Evolutionary conservation across 2,329 filamentous ascomycete species (phyloP).

Genomic region (Helotiales sp.): DNA sequence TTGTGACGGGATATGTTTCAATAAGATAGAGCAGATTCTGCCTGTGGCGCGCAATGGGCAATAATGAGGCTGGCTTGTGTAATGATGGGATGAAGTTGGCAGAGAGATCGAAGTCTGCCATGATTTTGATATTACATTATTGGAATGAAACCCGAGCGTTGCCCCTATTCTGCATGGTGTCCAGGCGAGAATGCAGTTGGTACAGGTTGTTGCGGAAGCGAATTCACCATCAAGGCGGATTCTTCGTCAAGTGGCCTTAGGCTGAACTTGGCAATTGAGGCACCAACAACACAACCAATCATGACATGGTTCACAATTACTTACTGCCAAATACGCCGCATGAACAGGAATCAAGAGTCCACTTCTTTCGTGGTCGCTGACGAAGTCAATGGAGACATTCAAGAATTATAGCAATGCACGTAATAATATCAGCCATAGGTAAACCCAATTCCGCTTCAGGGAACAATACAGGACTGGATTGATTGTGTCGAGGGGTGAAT

Average conservation of each 20-base stretch:
- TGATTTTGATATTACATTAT: slow-evolving; percentile 24
- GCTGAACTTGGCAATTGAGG: not conserved
- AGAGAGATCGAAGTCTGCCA: slow-evolving; percentile 54
- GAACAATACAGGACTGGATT: too few species aligned
- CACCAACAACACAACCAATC: not conserved
- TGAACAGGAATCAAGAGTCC: not conserved
- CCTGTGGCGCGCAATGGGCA: slow-evolving; percentile 85
- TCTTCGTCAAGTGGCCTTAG: not conserved
- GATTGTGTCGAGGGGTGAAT: not conserved
- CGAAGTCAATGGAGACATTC: not conserved
- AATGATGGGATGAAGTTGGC: slow-evolving; percentile 73
- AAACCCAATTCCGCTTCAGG: not conserved
- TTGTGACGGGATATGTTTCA: slow-evolving; percentile 80
- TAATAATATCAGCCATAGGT: not conserved
- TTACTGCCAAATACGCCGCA: not conserved
- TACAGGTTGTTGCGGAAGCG: too few species aligned
- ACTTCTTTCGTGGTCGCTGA: not conserved
- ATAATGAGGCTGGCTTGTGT: slow-evolving; percentile 78
- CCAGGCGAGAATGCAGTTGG: not conserved
- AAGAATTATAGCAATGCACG: not conserved
- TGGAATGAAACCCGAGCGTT: not conserved
- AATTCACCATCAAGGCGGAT: too few species aligned
- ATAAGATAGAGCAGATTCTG: slow-evolving; percentile 81
- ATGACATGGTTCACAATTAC: too few species aligned
- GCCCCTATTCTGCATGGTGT: not conserved